These are phyloP conservation scores for Hanseniaspora hatyaiensis DNA, from an alignment of 805 yeast genomes.

Conservation along the genomic window DNA sequence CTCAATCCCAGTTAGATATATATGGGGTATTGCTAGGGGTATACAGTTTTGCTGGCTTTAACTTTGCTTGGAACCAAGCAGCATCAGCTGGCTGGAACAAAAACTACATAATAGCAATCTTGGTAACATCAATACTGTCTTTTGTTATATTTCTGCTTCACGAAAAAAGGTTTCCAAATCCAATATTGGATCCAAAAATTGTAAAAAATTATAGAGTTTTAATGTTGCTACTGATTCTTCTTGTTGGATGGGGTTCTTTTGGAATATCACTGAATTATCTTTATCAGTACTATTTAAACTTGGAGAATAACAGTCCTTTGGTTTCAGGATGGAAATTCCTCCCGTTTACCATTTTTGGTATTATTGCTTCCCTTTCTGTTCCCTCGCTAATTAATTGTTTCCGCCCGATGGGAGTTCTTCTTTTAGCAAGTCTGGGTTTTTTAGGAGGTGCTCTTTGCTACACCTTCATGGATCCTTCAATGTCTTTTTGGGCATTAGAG, in stretches of 20 bases:
- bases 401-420: conserved; percentile 41
- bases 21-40: conserved; percentile 7
- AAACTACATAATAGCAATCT: conserved; percentile 46
- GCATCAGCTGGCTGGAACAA: conserved; percentile 57
- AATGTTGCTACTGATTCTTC: conserved; percentile 39
- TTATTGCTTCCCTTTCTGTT: conserved; percentile 42
- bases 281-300: conserved; percentile 39
- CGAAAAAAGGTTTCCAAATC: conserved; percentile 36
- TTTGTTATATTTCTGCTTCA: conserved; percentile 37
- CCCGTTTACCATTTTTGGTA: conserved; percentile 43
- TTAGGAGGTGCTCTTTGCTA: conserved; percentile 42
- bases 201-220: conserved; percentile 35
- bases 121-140: conserved; percentile 39
- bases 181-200: conserved; percentile 47
- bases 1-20: no score
- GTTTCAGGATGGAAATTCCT: conserved; percentile 36
- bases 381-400: conserved; percentile 37
- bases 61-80: conserved; percentile 65
- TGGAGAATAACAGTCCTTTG: conserved; percentile 39
- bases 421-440: conserved; percentile 44
- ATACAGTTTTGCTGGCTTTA: conserved; percentile 48
- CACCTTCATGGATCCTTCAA: not conserved
- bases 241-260: conserved; percentile 67
- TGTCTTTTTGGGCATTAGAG: conserved; percentile 41
- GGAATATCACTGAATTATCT: conserved; percentile 62